A percentile compares a stretch with the other conserved stretches of the same genome.
Evolutionary conservation across 2,329 filamentous ascomycete species (phyloP).

Genomic region (Geoglossum cookeanum): DNA sequence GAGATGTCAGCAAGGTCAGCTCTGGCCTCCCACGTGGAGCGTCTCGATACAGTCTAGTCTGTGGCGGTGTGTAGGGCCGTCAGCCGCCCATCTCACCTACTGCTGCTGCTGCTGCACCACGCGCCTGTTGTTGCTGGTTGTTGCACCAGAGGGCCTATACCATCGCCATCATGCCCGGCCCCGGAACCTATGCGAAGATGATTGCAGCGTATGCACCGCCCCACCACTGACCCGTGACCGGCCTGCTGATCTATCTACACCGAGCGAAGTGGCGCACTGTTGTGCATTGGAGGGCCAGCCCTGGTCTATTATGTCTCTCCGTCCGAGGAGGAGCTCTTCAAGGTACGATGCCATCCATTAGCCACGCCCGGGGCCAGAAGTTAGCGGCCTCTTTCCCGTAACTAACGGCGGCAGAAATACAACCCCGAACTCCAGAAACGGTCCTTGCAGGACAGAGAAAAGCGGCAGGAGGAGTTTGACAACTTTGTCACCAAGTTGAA

Average conservation of each 20-base stretch:
- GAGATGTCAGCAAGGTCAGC: background rate
- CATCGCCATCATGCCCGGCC: conserved; percentile 9
- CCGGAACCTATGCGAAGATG: conserved; percentile 45
- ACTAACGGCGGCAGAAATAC: conserved; percentile 38
- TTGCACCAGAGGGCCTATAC: background rate
- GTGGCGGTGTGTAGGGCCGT: background rate
- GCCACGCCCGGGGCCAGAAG: background rate
- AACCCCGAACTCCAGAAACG: conserved; percentile 86
- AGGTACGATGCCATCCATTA: conserved; percentile 20
- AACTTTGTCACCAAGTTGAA: conserved; percentile 71
- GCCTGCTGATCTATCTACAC: background rate
- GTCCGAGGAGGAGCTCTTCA: conserved; percentile 79
- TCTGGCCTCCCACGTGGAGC: background rate
- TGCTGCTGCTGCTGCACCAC: too few species aligned
- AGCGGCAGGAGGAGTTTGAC: conserved; percentile 71
- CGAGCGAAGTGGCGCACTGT: conserved; percentile 40
- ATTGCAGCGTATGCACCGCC: background rate
- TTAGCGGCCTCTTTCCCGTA: background rate
- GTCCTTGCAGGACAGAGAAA: conserved; percentile 59
- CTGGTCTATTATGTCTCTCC: conserved; percentile 65
- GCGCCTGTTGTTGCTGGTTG: too few species aligned
- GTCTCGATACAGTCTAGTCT: background rate
- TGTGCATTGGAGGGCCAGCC: conserved; percentile 70
- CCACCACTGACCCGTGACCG: background rate
- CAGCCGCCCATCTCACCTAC: background rate